Conservation (phyloP, 2,329 filamentous ascomycete species). For the Exophiala mesophila region DNA sequence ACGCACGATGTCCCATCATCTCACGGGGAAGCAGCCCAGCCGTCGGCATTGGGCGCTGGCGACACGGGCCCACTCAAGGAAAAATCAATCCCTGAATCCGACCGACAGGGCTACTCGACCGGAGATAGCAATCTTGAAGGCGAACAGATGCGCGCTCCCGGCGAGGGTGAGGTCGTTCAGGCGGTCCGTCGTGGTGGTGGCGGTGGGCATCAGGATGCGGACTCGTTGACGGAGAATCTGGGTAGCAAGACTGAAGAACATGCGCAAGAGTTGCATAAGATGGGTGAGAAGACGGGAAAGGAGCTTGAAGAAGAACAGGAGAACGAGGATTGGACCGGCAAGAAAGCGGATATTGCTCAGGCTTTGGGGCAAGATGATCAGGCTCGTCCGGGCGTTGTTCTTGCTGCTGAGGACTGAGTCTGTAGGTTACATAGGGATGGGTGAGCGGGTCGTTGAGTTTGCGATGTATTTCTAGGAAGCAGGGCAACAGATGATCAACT, state of each 20-base stretch:
- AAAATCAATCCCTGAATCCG: conserved; percentile 18
- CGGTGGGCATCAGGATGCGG: conserved; percentile 19
- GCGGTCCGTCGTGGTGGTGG: conserved; percentile 23
- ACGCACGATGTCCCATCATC: conserved; percentile 25
- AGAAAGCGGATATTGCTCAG: conserved; percentile 25
- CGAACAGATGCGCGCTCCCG: conserved; percentile 30
- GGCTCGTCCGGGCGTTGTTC: conserved; percentile 21
- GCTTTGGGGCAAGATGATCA: conserved; percentile 16
- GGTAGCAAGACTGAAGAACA: conserved; percentile 22
- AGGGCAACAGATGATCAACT: background rate
- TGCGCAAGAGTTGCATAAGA: conserved; percentile 21
- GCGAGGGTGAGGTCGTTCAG: conserved; percentile 29
- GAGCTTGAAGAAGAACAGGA: conserved; percentile 19
- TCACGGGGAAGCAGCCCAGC: conserved; percentile 23
- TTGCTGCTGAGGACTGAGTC: conserved; percentile 26
- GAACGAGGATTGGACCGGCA: conserved; percentile 25
- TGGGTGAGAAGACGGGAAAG: conserved; percentile 20
- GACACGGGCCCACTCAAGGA: conserved; percentile 21
- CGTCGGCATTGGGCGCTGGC: conserved; percentile 25
- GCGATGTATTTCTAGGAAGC: background rate
- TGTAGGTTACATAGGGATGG: background rate
- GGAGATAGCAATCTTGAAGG: conserved; percentile 26
- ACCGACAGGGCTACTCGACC: conserved; percentile 16
- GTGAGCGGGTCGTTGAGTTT: background rate
- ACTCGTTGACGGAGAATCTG: conserved; percentile 20